Evolutionary conservation across 192 early-diverging fungal species (phyloP).

Genomic region (Physocladia obscura): DNA sequence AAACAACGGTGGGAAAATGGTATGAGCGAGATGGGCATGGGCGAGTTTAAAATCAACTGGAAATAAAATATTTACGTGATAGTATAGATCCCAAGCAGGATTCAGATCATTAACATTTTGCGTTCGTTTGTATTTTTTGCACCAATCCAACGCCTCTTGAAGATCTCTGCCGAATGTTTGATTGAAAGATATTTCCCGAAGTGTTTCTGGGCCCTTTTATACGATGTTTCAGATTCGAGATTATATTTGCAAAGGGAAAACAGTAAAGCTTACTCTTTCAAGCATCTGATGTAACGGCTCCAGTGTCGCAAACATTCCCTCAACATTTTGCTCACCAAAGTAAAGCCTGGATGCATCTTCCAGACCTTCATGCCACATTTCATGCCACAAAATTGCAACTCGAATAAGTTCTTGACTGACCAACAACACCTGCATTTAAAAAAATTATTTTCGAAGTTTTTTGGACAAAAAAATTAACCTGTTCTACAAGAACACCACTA

Average conservation of each 20-base stretch:
- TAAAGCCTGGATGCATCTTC: constrained; percentile 83
- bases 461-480: constrained; percentile 45
- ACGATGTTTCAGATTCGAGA: not conserved
- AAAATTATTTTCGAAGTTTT: constrained; percentile 1
- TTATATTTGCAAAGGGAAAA: too few species aligned
- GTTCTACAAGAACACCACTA: constrained; percentile 81
- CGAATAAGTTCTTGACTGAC: constrained; percentile 96
- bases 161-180: constrained; percentile 86
- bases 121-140: constrained; percentile 71
- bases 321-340: constrained; percentile 72
- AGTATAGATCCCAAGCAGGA: constrained; percentile 93
- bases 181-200: constrained; percentile 86
- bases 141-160: constrained; percentile 81
- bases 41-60: too few species aligned
- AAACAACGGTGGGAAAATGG: too few species aligned
- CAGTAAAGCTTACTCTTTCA: constrained; percentile 56
- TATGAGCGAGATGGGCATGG: not conserved
- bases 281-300: constrained; percentile 85
- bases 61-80: too few species aligned
- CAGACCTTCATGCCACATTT: constrained; percentile 95
- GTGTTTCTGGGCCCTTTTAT: constrained; percentile 76
- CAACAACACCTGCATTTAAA: constrained; percentile 74
- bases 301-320: constrained; percentile 85
- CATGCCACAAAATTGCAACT: constrained; percentile 93
- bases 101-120: constrained; percentile 80